phyloP scores from a whole-genome alignment of 2,329 filamentous ascomycete genomes.

The Pleomassaria siparia region DNA sequence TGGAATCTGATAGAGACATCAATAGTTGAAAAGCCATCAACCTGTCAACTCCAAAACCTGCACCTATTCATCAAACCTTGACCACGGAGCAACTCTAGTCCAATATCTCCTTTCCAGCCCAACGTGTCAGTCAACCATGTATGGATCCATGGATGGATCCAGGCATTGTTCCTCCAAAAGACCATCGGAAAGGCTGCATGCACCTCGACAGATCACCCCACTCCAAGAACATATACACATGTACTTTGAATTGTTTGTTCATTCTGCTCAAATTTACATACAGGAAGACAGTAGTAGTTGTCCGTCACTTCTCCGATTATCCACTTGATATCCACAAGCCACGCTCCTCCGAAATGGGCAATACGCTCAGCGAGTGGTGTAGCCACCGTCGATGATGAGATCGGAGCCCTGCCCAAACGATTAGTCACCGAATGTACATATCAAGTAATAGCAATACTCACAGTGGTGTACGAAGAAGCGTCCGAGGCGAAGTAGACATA shows the following conservation, averaged over 20 bases:
- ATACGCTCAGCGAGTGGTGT: conserved; percentile 49
- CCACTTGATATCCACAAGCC: background rate
- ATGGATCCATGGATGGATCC: too few relatives aligned
- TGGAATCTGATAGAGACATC: too few relatives aligned
- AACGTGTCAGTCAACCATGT: too few relatives aligned
- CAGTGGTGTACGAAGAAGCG: conserved; percentile 80
- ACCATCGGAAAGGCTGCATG: too few relatives aligned
- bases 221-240: background rate
- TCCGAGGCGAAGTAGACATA: conserved; percentile 82
- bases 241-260: background rate
- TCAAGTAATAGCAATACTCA: conserved; percentile 18
- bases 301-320: background rate
- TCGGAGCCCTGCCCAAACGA: conserved; percentile 56
- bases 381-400: conserved; percentile 75
- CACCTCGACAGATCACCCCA: too few relatives aligned
- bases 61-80: background rate
- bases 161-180: too few relatives aligned
- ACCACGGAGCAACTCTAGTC: background rate
- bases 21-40: too few relatives aligned
- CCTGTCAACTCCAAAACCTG: too few relatives aligned
- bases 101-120: too few relatives aligned
- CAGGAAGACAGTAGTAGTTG: conserved; percentile 4
- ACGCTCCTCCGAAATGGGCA: conserved; percentile 1
- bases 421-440: conserved; percentile 31
- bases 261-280: conserved; percentile 3